Conservation (phyloP, 2,329 filamentous ascomycete genomes). For the Bertia moriformis region DNA sequence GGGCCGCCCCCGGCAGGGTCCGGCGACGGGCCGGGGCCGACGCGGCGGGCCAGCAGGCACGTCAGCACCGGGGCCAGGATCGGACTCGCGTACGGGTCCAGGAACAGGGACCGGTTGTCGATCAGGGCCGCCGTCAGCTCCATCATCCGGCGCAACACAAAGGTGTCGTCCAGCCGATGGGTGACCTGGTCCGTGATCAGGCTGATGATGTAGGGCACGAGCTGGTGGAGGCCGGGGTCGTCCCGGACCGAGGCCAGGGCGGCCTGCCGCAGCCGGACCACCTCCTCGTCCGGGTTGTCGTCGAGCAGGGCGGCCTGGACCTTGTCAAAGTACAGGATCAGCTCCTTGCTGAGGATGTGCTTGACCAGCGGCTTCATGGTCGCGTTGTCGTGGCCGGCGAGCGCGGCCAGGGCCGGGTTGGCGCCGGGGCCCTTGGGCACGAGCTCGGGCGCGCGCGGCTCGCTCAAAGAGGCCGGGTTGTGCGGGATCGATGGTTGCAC, state of each 20-base stretch:
- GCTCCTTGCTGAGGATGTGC: conserved; percentile 87
- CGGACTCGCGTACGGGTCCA: conserved; percentile 43
- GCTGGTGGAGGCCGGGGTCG: conserved; percentile 85
- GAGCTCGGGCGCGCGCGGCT: conserved; percentile 71
- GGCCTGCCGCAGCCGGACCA: conserved; percentile 59
- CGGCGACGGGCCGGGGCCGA: conserved; percentile 60
- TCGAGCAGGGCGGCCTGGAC: conserved; percentile 80
- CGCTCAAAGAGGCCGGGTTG: conserved; percentile 78
- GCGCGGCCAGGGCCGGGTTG: conserved; percentile 69
- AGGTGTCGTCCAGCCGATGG: conserved; percentile 78
- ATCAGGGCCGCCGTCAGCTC: conserved; percentile 73
- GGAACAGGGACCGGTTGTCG: conserved; percentile 65
- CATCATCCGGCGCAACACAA: conserved; percentile 84
- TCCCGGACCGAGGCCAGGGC: conserved; percentile 73
- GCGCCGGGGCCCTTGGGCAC: conserved; percentile 80
- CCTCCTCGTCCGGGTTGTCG: conserved; percentile 69
- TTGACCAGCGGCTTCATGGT: conserved; percentile 83
- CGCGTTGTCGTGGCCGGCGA: conserved; percentile 70
- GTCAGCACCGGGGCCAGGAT: conserved; percentile 81
- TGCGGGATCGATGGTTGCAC: conserved; percentile 93
- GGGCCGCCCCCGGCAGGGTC: conserved; percentile 15
- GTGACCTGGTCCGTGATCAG: conserved; percentile 94
- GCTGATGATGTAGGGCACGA: conserved; percentile 90
- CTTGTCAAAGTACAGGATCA: conserved; percentile 93
- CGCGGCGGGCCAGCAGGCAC: conserved; percentile 63